Evolutionary conservation across 306 rosid species (phyloP).

Genomic region (Mimosa bimucronata): DNA sequence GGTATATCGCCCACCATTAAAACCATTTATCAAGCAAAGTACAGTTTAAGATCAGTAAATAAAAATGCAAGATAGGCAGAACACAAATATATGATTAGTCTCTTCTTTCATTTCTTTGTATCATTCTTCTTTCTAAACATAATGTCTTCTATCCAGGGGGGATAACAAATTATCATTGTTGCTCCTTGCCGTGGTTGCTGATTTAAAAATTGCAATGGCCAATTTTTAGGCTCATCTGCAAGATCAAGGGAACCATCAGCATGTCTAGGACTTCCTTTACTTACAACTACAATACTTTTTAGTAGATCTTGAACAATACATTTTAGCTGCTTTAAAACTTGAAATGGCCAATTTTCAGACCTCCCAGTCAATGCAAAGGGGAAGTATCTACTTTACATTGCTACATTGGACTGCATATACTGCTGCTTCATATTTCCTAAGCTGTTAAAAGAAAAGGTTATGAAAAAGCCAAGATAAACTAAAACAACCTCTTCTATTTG

Average conservation of each 20-base stretch:
- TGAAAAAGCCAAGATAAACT: no score
- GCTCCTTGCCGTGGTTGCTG: conserved; percentile 79
- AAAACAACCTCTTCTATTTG: no score
- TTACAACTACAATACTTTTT: conserved; percentile 57
- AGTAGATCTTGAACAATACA: conserved; percentile 63
- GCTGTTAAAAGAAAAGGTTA: no score
- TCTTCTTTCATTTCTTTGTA: conserved; percentile 6
- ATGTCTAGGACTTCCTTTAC: conserved; percentile 70
- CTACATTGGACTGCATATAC: conserved; percentile 90
- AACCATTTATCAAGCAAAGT: conserved; percentile 65
- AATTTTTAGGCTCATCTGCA: conserved; percentile 69
- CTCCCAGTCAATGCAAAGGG: conserved; percentile 97
- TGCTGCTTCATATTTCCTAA: conserved; percentile 94
- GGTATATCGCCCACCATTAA: conserved; percentile 91
- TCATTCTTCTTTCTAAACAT: conserved; percentile 1
- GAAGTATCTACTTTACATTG: conserved; percentile 86
- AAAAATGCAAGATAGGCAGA: conserved; percentile 22
- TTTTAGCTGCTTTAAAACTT: no score
- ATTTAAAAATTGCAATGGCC: conserved; percentile 88
- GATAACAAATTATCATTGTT: no score
- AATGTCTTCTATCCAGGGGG: not conserved
- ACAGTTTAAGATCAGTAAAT: conserved; percentile 37
- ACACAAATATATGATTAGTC: not conserved
- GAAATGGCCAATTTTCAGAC: conserved; percentile 66
- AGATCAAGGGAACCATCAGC: conserved; percentile 54